phyloP scores from a whole-genome alignment of 768 basidiomycete genomes.

The Hydnomerulius pinastri region DNA sequence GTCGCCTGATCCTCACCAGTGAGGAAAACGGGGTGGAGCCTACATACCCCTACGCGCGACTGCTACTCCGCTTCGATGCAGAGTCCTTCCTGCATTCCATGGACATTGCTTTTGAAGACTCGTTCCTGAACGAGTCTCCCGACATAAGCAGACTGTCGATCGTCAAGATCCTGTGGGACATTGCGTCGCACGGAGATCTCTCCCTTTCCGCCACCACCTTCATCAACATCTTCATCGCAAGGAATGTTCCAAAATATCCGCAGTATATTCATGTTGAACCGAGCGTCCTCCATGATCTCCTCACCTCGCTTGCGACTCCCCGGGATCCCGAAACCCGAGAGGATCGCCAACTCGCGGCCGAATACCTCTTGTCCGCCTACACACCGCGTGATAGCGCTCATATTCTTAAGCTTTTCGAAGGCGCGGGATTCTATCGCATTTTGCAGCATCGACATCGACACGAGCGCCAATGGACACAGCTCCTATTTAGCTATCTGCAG shows the following conservation, averaged over 20 bases:
- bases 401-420: slow-evolving; percentile 68
- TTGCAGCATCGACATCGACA: slow-evolving; percentile 78
- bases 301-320: slow-evolving; percentile 78
- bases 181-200: slow-evolving; percentile 55
- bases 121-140: slow-evolving; percentile 76
- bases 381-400: slow-evolving; percentile 77
- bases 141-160: slow-evolving; percentile 77
- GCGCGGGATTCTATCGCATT: slow-evolving; percentile 90
- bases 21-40: slow-evolving; percentile 77
- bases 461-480: slow-evolving; percentile 72
- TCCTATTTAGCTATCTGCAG: slow-evolving; percentile 72
- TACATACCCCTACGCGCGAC: slow-evolving; percentile 86
- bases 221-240: slow-evolving; percentile 92
- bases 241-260: slow-evolving; percentile 95
- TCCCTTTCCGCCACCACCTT: slow-evolving; percentile 71
- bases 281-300: slow-evolving; percentile 69
- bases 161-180: slow-evolving; percentile 82
- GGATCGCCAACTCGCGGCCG: slow-evolving; percentile 92
- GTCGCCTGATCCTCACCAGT: slow-evolving; percentile 72
- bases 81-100: slow-evolving; percentile 93
- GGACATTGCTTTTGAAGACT: slow-evolving; percentile 93
- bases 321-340: slow-evolving; percentile 77
- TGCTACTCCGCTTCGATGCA: slow-evolving; percentile 85
- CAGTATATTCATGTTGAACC: slow-evolving; percentile 73
- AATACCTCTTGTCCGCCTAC: slow-evolving; percentile 90